Evolutionary conservation across 441 rosid species (phyloP), one percentile per base, ranked within the genome.

Genomic region (Aleurites moluccanus): DNA sequence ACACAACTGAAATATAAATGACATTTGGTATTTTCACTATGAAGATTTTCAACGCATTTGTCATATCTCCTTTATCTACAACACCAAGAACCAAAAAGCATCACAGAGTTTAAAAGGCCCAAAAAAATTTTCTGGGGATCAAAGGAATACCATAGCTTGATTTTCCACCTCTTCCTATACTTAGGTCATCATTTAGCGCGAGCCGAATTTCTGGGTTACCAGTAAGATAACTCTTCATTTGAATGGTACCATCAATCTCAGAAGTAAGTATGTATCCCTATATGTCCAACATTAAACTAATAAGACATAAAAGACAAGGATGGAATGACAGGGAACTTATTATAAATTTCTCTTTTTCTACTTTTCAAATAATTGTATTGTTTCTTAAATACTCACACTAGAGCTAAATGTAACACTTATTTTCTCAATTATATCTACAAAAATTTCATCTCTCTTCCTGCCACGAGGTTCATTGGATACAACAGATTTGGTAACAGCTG

Each of bases 191-290:
- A 76, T 90, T 94, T 70, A 92, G 91, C 63, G 93, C 98, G 69
- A 94, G 78, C 52, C 94, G 88, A 55, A 92, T 92, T 87, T 94
- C 97, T 10, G 95, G 95, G 78, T 88, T 89, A 64, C 97, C 96
- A 67, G 89, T 79, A 62, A 92, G 92, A 81, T 90, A 92, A 77
- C 97, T 94, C 87, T 94, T 92, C 97, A 92, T 90, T 87, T 94
- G 96, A 78, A 94, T 94, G 77, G 94, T 94, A 73, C 98, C 97
- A 84, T 92, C 97, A 66, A 94, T 92, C 82, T 94, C 97, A 64
- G 98, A 91, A 69, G 98, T 90, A 77, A 92, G 86, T 79, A 94
- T 89, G 73, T 90, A 89, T 49, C 98, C 98, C 94, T 92, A 89
- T 77, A 30, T 30, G 64, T 33, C 33, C 27, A 60, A 28, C 38